These are phyloP conservation scores for Ascocoryne sarcoides DNA, from an alignment of 2,329 filamentous ascomycete genomes.

Conservation along the genomic window DNA sequence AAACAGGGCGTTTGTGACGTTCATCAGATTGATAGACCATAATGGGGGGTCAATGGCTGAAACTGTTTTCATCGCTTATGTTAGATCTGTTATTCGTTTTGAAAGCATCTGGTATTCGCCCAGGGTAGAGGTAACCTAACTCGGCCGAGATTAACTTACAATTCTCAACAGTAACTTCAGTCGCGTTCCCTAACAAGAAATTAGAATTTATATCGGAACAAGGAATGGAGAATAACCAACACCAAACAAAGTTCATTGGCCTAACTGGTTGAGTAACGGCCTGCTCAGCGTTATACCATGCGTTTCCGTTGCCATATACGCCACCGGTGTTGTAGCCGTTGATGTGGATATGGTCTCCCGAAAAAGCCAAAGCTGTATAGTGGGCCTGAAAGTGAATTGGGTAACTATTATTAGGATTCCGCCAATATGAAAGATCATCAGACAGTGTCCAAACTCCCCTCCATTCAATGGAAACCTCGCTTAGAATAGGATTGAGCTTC, in stretches of 20 bases:
- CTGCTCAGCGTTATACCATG: slow-evolving; percentile 43
- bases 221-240: too few relatives aligned
- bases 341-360: slow-evolving; percentile 41
- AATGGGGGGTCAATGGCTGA: slow-evolving; percentile 41
- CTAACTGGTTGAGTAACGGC: slow-evolving; percentile 39
- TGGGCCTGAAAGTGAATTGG: slow-evolving; percentile 47
- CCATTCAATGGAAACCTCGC: slow-evolving; percentile 44
- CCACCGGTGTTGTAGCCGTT: slow-evolving; percentile 43
- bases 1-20: slow-evolving; percentile 43
- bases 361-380: slow-evolving; percentile 42
- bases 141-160: too few relatives aligned
- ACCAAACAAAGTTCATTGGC: slow-evolving; percentile 50
- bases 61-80: slow-evolving; percentile 21
- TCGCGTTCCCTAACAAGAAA: too few relatives aligned
- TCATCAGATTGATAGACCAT: slow-evolving; percentile 49
- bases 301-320: slow-evolving; percentile 45
- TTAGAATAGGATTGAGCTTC: slow-evolving; percentile 39
- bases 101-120: too few relatives aligned
- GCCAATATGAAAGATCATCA: slow-evolving; percentile 44
- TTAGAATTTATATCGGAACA: too few relatives aligned
- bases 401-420: slow-evolving; percentile 38
- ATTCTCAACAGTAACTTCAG: slow-evolving; percentile 43
- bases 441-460: slow-evolving; percentile 42
- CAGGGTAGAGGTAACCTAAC: too few relatives aligned
- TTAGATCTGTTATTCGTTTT: too few relatives aligned